Conservation (phyloP, 352 stramenopile genomes). For the Pythium guiyangense region DNA sequence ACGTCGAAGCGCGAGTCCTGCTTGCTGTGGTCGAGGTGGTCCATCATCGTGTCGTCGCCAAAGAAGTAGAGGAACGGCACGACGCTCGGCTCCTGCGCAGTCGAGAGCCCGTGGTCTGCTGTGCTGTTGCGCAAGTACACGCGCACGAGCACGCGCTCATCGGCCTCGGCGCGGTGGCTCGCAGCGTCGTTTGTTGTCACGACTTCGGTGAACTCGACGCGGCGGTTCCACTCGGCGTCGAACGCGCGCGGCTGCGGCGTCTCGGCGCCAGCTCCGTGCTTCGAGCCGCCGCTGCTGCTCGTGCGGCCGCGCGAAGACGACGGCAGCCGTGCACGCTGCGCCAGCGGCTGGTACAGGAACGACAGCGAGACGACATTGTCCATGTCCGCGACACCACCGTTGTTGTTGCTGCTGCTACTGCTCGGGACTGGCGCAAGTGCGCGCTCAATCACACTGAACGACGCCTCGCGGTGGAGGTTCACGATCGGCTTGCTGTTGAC, state of each 20-base stretch:
- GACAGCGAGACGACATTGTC: constrained; percentile 37
- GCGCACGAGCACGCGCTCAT: constrained; percentile 55
- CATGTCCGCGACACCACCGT: neutral
- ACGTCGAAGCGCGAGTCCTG: constrained; percentile 77
- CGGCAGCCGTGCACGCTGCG: constrained; percentile 2
- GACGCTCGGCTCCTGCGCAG: constrained; percentile 78
- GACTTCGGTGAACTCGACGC: constrained; percentile 73
- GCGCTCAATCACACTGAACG: constrained; percentile 71
- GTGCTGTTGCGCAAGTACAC: constrained; percentile 74
- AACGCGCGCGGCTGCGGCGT: constrained; percentile 21
- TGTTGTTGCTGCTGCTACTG: constrained; percentile 9
- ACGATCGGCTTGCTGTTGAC: constrained; percentile 78
- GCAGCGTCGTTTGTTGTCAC: constrained; percentile 1
- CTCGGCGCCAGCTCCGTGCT: neutral
- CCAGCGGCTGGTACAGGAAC: constrained; percentile 58
- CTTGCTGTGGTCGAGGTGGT: constrained; percentile 83
- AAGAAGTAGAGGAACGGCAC: constrained; percentile 89
- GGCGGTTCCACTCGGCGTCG: constrained; percentile 80
- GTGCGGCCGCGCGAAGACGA: neutral
- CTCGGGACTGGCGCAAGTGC: constrained; percentile 25
- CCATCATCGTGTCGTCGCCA: constrained; percentile 82
- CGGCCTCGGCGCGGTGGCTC: neutral
- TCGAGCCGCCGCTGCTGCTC: neutral
- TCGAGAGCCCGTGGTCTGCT: constrained; percentile 69
- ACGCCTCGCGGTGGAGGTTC: constrained; percentile 76